A percentile compares a stretch with the other conserved stretches of the same genome.
These are phyloP conservation scores for Microdochium trichocladiopsis DNA, from an alignment of 2,329 filamentous ascomycete species.

Conservation along the genomic window DNA sequence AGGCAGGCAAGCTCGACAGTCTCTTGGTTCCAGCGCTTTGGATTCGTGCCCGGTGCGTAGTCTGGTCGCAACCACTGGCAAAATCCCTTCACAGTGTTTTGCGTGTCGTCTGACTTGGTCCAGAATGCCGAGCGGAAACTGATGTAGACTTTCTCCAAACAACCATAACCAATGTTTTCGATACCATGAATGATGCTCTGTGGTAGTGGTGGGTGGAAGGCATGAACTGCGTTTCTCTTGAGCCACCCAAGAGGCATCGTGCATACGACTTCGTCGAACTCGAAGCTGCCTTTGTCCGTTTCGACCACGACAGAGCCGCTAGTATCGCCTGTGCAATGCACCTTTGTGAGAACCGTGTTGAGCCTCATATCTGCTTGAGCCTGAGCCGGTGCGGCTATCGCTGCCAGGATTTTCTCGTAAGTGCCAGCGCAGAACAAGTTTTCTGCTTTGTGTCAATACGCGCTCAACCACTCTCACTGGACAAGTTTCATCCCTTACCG, in stretches of 20 bases:
- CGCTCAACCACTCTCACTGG: background rate
- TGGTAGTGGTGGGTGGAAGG: constrained; percentile 56
- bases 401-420: constrained; percentile 50
- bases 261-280: constrained; percentile 63
- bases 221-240: constrained; percentile 42
- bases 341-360: constrained; percentile 36
- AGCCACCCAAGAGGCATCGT: constrained; percentile 65
- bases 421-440: constrained; percentile 55
- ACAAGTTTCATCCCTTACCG: constrained; percentile 32
- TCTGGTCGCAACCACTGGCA: constrained; percentile 67
- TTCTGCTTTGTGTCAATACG: constrained; percentile 27
- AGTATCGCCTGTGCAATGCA: constrained; percentile 24
- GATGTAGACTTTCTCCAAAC: constrained; percentile 63
- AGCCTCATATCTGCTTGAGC: constrained; percentile 47
- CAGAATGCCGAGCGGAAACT: constrained; percentile 74
- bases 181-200: constrained; percentile 52
- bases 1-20: constrained; percentile 70
- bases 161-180: constrained; percentile 59
- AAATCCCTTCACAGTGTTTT: constrained; percentile 53
- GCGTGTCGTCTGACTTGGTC: constrained; percentile 35
- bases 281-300: constrained; percentile 33
- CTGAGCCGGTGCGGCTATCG: constrained; percentile 49
- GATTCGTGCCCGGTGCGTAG: constrained; percentile 58
- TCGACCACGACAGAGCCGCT: constrained; percentile 32
- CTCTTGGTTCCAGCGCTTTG: constrained; percentile 65